A percentile compares a stretch with the other conserved stretches of the same genome.
Conservation (phyloP, 345 rosid species). For the Xanthoceras sorbifolium region DNA sequence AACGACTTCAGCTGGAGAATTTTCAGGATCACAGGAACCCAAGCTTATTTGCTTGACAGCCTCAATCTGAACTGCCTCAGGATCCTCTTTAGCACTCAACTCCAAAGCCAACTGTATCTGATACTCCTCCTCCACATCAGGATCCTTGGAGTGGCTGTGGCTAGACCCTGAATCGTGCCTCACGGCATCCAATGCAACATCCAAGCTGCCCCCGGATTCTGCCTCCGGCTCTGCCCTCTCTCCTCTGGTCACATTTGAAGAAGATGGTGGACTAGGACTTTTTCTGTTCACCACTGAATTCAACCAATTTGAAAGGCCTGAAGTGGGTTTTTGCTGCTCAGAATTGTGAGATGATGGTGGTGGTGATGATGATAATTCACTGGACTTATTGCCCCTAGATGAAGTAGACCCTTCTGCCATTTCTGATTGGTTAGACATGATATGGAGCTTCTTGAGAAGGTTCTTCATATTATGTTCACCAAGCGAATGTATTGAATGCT, state of each 20-base stretch:
- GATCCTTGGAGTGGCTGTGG: slow-evolving; percentile 53
- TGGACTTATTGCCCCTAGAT: slow-evolving; percentile 53
- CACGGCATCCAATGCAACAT: slow-evolving; percentile 44
- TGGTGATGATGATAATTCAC: slow-evolving; percentile 46
- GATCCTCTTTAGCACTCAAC: slow-evolving; percentile 96
- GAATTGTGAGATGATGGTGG: slow-evolving; percentile 45
- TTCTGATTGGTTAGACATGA: slow-evolving; percentile 61
- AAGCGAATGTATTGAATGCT: slow-evolving; percentile 36
- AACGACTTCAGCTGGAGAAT: slow-evolving; percentile 87
- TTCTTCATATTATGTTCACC: slow-evolving; percentile 72
- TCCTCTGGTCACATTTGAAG: slow-evolving; percentile 53
- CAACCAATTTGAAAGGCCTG: slow-evolving; percentile 83
- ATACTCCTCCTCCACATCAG: slow-evolving; percentile 83
- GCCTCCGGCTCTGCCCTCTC: slow-evolving; percentile 51
- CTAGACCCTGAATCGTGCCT: slow-evolving; percentile 57
- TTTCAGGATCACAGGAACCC: slow-evolving; percentile 72
- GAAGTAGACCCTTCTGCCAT: slow-evolving; percentile 66
- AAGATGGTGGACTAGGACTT: slow-evolving; percentile 57
- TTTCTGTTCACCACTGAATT: slow-evolving; percentile 67
- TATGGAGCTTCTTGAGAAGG: slow-evolving; percentile 84
- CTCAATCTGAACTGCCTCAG: slow-evolving; percentile 97
- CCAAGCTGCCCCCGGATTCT: slow-evolving; percentile 46
- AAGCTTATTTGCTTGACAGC: slow-evolving; percentile 93
- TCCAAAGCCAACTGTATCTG: slow-evolving; percentile 92
- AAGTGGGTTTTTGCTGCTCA: slow-evolving; percentile 61